A percentile compares a stretch with the other conserved stretches of the same genome.
These are phyloP conservation scores for Ganoderma lingzhi DNA, from an alignment of 1,284 basidiomycete species.

Conservation along the genomic window DNA sequence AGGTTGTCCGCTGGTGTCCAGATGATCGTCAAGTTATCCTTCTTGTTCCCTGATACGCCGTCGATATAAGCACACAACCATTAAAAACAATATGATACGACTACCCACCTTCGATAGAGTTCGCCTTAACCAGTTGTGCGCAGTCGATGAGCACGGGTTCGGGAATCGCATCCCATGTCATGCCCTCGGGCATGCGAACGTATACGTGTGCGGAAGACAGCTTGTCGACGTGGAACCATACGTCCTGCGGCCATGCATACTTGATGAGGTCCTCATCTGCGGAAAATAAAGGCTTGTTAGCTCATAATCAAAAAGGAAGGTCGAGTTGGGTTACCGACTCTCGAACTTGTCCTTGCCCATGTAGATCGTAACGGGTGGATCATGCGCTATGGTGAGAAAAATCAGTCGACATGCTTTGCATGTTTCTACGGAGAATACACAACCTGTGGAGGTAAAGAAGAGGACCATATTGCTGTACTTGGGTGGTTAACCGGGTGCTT, in stretches of 20 bases:
- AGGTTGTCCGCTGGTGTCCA: slow-evolving; percentile 93
- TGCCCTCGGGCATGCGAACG: slow-evolving; percentile 82
- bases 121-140: slow-evolving; percentile 96
- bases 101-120: slow-evolving; percentile 88
- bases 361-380: slow-evolving; percentile 82
- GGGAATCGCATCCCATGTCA: slow-evolving; percentile 90
- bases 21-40: slow-evolving; percentile 92
- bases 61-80: slow-evolving; percentile 12
- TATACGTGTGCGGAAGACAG: slow-evolving; percentile 96
- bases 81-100: too few species aligned
- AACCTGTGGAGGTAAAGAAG: slow-evolving; percentile 32
- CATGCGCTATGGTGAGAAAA: slow-evolving; percentile 46
- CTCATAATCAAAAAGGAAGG: slow-evolving; percentile 9
- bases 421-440: background rate
- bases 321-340: slow-evolving; percentile 63
- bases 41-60: slow-evolving; percentile 84
- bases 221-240: slow-evolving; percentile 91
- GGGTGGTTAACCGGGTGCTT: background rate
- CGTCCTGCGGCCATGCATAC: slow-evolving; percentile 86
- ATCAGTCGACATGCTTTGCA: background rate
- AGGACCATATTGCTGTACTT: slow-evolving; percentile 24
- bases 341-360: slow-evolving; percentile 98
- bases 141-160: slow-evolving; percentile 84
- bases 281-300: slow-evolving; percentile 8
- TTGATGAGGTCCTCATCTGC: slow-evolving; percentile 94